A percentile compares a stretch with the other conserved stretches of the same genome.
Conservation (phyloP, 495 filamentous ascomycete genomes). For the Daldinia bambusicola region DNA sequence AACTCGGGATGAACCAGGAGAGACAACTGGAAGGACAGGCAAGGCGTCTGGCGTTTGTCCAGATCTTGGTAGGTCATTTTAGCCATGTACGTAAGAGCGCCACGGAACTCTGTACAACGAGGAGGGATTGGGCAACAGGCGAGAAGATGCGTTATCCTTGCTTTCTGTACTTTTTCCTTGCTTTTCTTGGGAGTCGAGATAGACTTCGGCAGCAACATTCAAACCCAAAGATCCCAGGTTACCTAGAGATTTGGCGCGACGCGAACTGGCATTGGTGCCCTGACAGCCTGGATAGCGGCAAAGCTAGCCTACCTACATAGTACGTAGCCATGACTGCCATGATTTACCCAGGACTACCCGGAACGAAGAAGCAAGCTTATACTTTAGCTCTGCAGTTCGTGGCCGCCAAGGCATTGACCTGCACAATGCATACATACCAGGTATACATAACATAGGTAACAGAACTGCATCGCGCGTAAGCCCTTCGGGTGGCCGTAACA, state of each 20-base stretch:
- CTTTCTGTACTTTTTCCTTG: constrained; percentile 7
- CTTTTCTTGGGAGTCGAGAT: constrained; percentile 1
- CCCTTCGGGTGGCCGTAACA: constrained; percentile 39
- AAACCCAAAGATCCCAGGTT: constrained; percentile 16
- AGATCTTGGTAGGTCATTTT: constrained; percentile 46
- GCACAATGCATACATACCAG: constrained; percentile 37
- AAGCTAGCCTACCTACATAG: constrained; percentile 1
- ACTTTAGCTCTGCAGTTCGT: constrained; percentile 38
- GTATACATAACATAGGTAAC: too few relatives aligned
- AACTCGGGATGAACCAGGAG: constrained; percentile 21
- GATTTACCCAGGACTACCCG: neutral
- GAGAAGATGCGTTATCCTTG: constrained; percentile 1
- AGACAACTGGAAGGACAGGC: constrained; percentile 21
- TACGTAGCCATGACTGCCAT: constrained; percentile 4
- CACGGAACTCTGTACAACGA: constrained; percentile 32
- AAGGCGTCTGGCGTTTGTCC: constrained; percentile 20
- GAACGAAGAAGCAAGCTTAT: constrained; percentile 13
- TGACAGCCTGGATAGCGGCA: constrained; percentile 26
- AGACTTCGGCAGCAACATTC: constrained; percentile 6
- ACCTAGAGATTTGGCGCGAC: constrained; percentile 30
- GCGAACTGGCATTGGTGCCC: constrained; percentile 35
- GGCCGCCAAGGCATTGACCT: constrained; percentile 44
- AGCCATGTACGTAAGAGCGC: constrained; percentile 35
- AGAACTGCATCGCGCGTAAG: constrained; percentile 40
- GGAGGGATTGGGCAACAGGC: constrained; percentile 26